Evolutionary conservation across 2,329 filamentous ascomycete species (phyloP).

Genomic region (Clarireedia sp.): DNA sequence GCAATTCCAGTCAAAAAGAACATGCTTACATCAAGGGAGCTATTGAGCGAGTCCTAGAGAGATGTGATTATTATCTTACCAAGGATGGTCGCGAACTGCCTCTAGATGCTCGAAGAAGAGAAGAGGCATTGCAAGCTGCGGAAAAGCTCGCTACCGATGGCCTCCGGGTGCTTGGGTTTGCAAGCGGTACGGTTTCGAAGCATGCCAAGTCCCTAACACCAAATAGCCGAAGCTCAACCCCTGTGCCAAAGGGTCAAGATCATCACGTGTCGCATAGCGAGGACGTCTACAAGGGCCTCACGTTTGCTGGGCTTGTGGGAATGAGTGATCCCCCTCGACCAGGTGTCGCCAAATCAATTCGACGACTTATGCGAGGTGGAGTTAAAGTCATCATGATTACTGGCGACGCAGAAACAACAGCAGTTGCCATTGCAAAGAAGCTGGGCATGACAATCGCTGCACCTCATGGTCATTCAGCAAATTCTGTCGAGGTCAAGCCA

Average conservation of each 20-base stretch:
- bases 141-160: slow-evolving; percentile 84
- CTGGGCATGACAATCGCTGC: slow-evolving; percentile 80
- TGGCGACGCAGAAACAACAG: slow-evolving; percentile 90
- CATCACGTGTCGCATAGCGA: slow-evolving; percentile 43
- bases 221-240: slow-evolving; percentile 43
- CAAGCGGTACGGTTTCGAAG: slow-evolving; percentile 64
- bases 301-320: slow-evolving; percentile 86
- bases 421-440: slow-evolving; percentile 85
- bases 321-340: slow-evolving; percentile 96
- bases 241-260: slow-evolving; percentile 29
- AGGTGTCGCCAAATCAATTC: slow-evolving; percentile 82
- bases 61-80: slow-evolving; percentile 86
- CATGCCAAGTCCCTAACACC: slow-evolving; percentile 34
- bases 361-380: slow-evolving; percentile 82
- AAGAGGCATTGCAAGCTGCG: slow-evolving; percentile 71
- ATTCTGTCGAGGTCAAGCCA: slow-evolving; percentile 54
- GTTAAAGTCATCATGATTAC: slow-evolving; percentile 99
- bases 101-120: slow-evolving; percentile 65
- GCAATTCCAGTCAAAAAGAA: slow-evolving; percentile 44
- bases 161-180: slow-evolving; percentile 85
- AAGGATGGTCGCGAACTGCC: slow-evolving; percentile 80
- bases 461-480: slow-evolving; percentile 42
- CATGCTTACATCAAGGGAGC: slow-evolving; percentile 95
- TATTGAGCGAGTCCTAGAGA: slow-evolving; percentile 74
- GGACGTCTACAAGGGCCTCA: slow-evolving; percentile 72